Base-by-base conservation (phyloP, 805 yeast species). In the Candida patagonica region DNA sequence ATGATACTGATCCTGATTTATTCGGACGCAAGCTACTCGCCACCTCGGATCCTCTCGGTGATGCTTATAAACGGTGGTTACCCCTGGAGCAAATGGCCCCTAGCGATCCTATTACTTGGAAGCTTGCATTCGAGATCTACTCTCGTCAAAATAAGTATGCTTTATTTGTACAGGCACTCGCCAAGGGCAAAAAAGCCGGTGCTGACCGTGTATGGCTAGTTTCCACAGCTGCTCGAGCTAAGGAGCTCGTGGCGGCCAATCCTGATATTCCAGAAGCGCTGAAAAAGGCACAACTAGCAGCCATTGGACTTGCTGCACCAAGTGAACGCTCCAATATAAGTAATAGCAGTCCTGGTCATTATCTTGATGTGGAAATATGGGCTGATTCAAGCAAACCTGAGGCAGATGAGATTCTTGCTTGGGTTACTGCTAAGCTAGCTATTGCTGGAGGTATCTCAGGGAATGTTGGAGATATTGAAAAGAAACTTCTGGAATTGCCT, bases 81-180 rank as follows among this genome's bases (percentile, higher is more conserved):
- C 70, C 70, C 4, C 41, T 59, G 16, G 47, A 50, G 27, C 44
- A 41, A 22, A 41, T 43, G 13, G 26, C 42, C 7, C 22, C 41
- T 26, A 25, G 27, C n/a, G 22, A 38, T 35, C 46, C 45, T 15
- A 44, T 55, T 16, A 62, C 74, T 1, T 68, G 73, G 73, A 63
- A 67, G 44, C 56, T 70, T 17, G 71, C 66, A 2, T 70, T 62
- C 51, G 60, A 60, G 29, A 50, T 73, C 10, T 67, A 70, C 48
- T 53, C 66, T 38, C 48, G 59, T 2, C 71, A 70, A 44, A 62
- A 65, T 35, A 73, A 73, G 56, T 72, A 70, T 47, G 68, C 73
- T 23, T 61, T 74, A 47, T 76, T 78, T 5, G 56, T 68, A 35
- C 77, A 70, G 51, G 67, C 74, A 1, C 52, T 72, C 41, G 66